Conservation (phyloP, 1,284 basidiomycete species). For the Apiotrichum porosum region DNA sequence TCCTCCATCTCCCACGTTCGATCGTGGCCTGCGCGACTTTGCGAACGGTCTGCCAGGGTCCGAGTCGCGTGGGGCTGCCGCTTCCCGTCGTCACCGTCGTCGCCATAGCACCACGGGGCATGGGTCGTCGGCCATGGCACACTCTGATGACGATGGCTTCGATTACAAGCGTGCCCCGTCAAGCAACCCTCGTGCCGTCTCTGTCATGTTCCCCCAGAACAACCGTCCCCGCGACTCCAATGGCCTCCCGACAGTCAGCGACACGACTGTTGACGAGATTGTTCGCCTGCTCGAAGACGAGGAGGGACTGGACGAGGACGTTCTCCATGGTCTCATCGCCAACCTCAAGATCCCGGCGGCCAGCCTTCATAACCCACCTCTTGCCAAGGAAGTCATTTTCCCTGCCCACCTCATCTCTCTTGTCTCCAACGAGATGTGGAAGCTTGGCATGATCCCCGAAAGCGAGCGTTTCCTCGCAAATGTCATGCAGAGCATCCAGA, state of each 20-base stretch:
- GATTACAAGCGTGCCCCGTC: conserved; percentile 61
- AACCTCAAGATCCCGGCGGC: conserved; percentile 91
- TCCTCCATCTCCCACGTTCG: conserved; percentile 66
- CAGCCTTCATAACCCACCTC: conserved; percentile 82
- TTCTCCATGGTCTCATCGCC: conserved; percentile 82
- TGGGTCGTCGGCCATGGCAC: conserved; percentile 8
- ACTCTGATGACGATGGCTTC: conserved; percentile 10
- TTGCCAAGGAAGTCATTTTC: conserved; percentile 97
- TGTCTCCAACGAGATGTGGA: conserved; percentile 99
- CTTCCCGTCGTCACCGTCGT: conserved; percentile 54
- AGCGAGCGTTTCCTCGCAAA: conserved; percentile 98
- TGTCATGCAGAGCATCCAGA: conserved; percentile 97
- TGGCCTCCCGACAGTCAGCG: conserved; percentile 68
- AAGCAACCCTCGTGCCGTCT: conserved; percentile 80
- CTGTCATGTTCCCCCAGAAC: conserved; percentile 74
- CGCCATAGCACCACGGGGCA: conserved; percentile 38
- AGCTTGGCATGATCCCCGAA: conserved; percentile 93
- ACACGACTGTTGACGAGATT: conserved; percentile 92
- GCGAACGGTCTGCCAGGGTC: conserved; percentile 64
- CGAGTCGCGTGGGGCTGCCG: conserved; percentile 6
- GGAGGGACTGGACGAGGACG: conserved; percentile 88
- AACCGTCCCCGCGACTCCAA: conserved; percentile 61
- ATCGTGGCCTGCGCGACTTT: conserved; percentile 32
- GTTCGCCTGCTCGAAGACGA: conserved; percentile 88
- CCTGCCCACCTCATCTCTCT: conserved; percentile 98